These are phyloP conservation scores for Cyphellophora europaea DNA, from an alignment of 2,329 filamentous ascomycete species.

Conservation along the genomic window DNA sequence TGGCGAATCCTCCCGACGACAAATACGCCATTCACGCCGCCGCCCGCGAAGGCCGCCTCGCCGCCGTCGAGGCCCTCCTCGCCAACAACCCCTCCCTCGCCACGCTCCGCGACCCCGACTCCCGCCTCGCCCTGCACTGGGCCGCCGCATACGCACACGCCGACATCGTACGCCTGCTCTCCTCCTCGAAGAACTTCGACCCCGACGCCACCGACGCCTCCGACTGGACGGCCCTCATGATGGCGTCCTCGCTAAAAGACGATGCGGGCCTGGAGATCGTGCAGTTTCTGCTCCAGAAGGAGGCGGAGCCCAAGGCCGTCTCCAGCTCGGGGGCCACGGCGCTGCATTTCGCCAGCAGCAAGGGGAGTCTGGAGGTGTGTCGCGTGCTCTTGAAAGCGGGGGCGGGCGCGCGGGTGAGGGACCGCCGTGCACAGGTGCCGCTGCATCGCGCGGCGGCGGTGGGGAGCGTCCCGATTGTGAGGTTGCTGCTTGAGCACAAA, in stretches of 20 bases:
- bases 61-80: conserved; percentile 6
- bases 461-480: conserved; percentile 80
- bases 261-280: conserved; percentile 35
- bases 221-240: conserved; percentile 43
- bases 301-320: conserved; percentile 35
- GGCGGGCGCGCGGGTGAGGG: conserved; percentile 70
- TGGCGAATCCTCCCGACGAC: conserved; percentile 33
- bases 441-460: conserved; percentile 86
- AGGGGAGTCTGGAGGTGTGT: conserved; percentile 74
- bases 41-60: conserved; percentile 63
- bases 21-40: conserved; percentile 84
- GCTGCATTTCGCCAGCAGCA: conserved; percentile 85
- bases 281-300: conserved; percentile 35
- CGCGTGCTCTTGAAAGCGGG: conserved; percentile 66
- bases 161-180: conserved; percentile 57
- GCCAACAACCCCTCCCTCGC: conserved; percentile 65
- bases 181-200: conserved; percentile 30
- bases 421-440: conserved; percentile 79
- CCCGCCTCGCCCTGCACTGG: conserved; percentile 89
- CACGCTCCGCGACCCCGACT: conserved; percentile 68
- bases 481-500: conserved; percentile 59
- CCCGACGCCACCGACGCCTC: conserved; percentile 28
- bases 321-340: conserved; percentile 55
- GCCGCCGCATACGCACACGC: conserved; percentile 74
- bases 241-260: conserved; percentile 37